phyloP scores from a whole-genome alignment of 768 basidiomycete genomes.

The Tylopilus vinaceipallidus region DNA sequence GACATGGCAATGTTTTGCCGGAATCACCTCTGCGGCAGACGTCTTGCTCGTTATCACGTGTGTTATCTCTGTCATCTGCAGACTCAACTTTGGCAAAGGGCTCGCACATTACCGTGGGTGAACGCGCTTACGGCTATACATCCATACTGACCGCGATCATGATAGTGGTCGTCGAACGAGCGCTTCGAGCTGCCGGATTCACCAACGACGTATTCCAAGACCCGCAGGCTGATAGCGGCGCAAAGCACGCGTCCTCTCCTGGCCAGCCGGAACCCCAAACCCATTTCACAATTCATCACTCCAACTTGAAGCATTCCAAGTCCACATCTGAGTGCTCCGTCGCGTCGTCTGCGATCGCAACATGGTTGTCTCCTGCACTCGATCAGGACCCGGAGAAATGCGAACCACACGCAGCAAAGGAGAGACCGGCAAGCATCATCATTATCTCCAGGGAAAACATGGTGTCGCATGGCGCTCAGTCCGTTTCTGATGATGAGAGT shows the following conservation, averaged over 20 bases:
- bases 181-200: slow-evolving; percentile 18
- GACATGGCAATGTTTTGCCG: slow-evolving; percentile 44
- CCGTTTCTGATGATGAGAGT: neutral
- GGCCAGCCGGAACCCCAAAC: too few relatives aligned
- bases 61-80: slow-evolving; percentile 46
- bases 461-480: neutral
- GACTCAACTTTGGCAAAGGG: slow-evolving; percentile 54
- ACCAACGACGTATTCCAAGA: slow-evolving; percentile 14
- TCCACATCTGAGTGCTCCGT: neutral
- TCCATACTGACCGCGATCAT: neutral
- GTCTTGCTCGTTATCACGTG: slow-evolving; percentile 40
- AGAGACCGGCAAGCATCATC: neutral
- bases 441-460: neutral
- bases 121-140: neutral
- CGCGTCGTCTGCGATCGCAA: neutral
- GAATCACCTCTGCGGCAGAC: slow-evolving; percentile 41
- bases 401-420: neutral
- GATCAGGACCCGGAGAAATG: slow-evolving; percentile 1
- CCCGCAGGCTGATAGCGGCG: too few relatives aligned
- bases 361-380: slow-evolving; percentile 1
- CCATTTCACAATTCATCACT: too few relatives aligned
- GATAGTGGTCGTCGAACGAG: slow-evolving; percentile 16
- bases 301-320: too few relatives aligned
- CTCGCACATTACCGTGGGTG: slow-evolving; percentile 50
- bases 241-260: too few relatives aligned